phyloP scores from a whole-genome alignment of 352 stramenopile species.

The Pythium diclinum region DNA sequence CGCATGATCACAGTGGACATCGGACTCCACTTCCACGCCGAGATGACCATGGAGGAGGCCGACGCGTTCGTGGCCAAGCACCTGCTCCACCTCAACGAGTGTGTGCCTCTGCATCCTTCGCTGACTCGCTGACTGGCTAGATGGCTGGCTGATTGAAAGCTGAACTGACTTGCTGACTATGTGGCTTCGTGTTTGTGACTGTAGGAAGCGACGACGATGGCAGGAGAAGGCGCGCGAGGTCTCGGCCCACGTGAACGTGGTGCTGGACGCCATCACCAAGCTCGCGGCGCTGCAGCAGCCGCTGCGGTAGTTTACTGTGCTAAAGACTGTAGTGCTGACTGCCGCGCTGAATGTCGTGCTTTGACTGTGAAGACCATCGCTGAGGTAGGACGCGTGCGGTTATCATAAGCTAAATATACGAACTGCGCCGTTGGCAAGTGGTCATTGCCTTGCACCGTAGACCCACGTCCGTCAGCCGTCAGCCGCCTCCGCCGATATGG shows the following conservation, averaged over 20 bases:
- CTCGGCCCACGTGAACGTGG: slow-evolving; percentile 69
- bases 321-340: no score
- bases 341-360: no score
- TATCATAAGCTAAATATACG: slow-evolving; percentile 8
- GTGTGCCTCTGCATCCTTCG: slow-evolving; percentile 2
- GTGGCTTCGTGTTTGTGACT: slow-evolving; percentile 2
- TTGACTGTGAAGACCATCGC: not conserved
- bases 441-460: no score
- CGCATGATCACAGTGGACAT: slow-evolving; percentile 67
- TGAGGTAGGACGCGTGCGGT: slow-evolving; percentile 1
- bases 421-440: not conserved
- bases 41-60: slow-evolving; percentile 73
- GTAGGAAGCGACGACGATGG: slow-evolving; percentile 63
- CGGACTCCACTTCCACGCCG: slow-evolving; percentile 69
- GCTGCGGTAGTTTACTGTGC: slow-evolving; percentile 3
- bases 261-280: slow-evolving; percentile 73
- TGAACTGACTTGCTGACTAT: slow-evolving; percentile 2
- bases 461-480: no score
- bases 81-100: slow-evolving; percentile 50
- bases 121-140: not conserved
- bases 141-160: not conserved
- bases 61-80: slow-evolving; percentile 52
- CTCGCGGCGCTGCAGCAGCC: slow-evolving; percentile 58
- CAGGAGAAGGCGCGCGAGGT: slow-evolving; percentile 68
- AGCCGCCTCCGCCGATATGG: not conserved